Base-by-base conservation (phyloP, 768 basidiomycete genomes). In the Cyclocybe aegerita region DNA sequence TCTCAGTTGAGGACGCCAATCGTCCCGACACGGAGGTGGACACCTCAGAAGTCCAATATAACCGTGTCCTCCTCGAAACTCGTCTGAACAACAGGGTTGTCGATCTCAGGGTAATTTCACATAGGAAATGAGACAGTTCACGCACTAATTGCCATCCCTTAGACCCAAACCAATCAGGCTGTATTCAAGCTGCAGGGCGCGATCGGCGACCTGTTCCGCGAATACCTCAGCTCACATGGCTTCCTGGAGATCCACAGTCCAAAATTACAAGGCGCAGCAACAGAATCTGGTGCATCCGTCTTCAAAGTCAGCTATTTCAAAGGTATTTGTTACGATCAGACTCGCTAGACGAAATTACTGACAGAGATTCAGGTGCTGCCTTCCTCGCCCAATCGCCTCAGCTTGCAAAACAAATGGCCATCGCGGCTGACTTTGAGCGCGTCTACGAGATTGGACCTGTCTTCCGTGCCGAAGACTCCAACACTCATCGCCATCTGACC, bases 271-370 rank as follows among this genome's bases (percentile, higher is more conserved):
- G 94, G 92, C 37, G 89, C 97, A 32, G 95, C 97, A 7, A 98
- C 97, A 2, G 97, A 98, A 71, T 91, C 88, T 9, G 97, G 97
- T 7, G 92, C 97, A 38, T 90, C 90, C 33, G 97, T 99, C 35
- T 99, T 98, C 81, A 94, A 95, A 76, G 97, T 98, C 39, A 81
- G 81, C 63, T 98, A 99, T 70, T 99, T 98, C 78, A 96, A 97
- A 79, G 92, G 95, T 86, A 56, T 23, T 23, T 23, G 23, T 5
- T 23, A 23, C 23, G 23, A 23, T 23, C 23, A 23, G 23, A 23
- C 4, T 23, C 2, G 23, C 23, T 23, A 23, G 23, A 23, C 23
- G 23, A 23, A 23, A 1, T 43, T 10, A 17, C 32, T 44, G 37
- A 44, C 9, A 23, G 23, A 3, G 23, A 23, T 23, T 23, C 57